These are phyloP conservation scores for Cladochytrium tenue DNA, from an alignment of 371 early-diverging fungal genomes.

Conservation along the genomic window DNA sequence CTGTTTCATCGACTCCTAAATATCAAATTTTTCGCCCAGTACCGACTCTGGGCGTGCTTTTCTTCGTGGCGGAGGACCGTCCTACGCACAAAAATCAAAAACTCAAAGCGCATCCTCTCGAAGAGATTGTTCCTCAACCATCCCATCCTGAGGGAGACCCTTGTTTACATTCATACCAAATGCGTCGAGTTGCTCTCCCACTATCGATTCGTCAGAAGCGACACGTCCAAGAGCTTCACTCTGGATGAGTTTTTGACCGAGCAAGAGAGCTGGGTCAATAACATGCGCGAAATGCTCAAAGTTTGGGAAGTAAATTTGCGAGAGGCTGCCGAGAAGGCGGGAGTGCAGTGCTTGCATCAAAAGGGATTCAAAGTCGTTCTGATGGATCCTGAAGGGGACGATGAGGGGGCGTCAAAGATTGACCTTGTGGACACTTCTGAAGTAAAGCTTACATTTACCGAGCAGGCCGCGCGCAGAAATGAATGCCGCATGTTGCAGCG, in stretches of 20 bases:
- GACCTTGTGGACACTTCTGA: neutral
- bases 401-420: slow-evolving; percentile 1
- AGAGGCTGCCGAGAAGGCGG: slow-evolving; percentile 42
- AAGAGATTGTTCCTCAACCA: slow-evolving; percentile 49
- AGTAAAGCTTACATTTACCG: slow-evolving; percentile 51
- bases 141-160: slow-evolving; percentile 37
- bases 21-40: slow-evolving; percentile 52
- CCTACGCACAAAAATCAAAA: slow-evolving; percentile 45
- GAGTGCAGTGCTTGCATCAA: slow-evolving; percentile 39
- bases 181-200: slow-evolving; percentile 32
- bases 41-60: slow-evolving; percentile 57
- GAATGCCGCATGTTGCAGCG: slow-evolving; percentile 54
- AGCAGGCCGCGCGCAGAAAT: slow-evolving; percentile 55
- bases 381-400: slow-evolving; percentile 15
- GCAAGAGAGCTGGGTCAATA: slow-evolving; percentile 44
- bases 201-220: slow-evolving; percentile 30
- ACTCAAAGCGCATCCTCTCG: slow-evolving; percentile 33
- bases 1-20: slow-evolving; percentile 46
- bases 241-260: slow-evolving; percentile 44
- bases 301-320: slow-evolving; percentile 36
- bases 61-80: slow-evolving; percentile 51
- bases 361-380: slow-evolving; percentile 48
- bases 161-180: slow-evolving; percentile 31
- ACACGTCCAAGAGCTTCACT: slow-evolving; percentile 34
- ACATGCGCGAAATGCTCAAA: slow-evolving; percentile 23